Base-by-base conservation (phyloP, 2,329 filamentous ascomycete species). In the Fusarium abutilonis region DNA sequence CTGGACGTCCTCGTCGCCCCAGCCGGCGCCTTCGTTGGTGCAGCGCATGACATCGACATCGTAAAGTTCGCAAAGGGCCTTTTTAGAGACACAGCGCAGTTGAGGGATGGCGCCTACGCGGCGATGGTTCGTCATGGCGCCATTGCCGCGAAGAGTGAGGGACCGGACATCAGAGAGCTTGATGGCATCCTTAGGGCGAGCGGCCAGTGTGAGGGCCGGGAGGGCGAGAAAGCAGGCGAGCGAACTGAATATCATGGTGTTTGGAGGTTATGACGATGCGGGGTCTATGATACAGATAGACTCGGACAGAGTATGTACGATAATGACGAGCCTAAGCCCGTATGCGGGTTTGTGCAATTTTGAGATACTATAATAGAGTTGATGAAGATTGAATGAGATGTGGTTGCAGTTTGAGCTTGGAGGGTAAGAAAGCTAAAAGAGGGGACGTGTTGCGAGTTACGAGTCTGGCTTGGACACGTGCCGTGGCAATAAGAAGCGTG, bases 31-130 rank as follows among this genome's bases (percentile, higher is more conserved):
- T 59, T 89, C 83, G 78, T 98, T 98, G 61, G 84, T 89, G 83
- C 94, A 99, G 70, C 92, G 91, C 89, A 98, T 91, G 11, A 89
- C 80, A 67, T 96, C 90, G 60, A 96, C 79, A 23, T 86, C 78
- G 80, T 94, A 90, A 52, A 94, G 83, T 35, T 83, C 76, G 80
- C 88, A 91, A 55, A 90, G 75, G 49, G 81, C 80, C 9, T 79
- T 82, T 49, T 86, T 83, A 26, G 90, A 92, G 52, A 89, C 78
- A 79, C 94, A 97, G 70, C 81, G 85, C 13, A 97, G 84, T 79
- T 96, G 89, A 0, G 92, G 92, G 42, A 94, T 84, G 21, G 94
- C 80, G 19, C 87, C 72, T 34, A 93, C 85, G 62, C 94, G 92
- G 26, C 93, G 90, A 72, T 91, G 84, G 34, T 87, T 85, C 1